Conservation (phyloP, 768 basidiomycete species). For the Chalciporus chontae region DNA sequence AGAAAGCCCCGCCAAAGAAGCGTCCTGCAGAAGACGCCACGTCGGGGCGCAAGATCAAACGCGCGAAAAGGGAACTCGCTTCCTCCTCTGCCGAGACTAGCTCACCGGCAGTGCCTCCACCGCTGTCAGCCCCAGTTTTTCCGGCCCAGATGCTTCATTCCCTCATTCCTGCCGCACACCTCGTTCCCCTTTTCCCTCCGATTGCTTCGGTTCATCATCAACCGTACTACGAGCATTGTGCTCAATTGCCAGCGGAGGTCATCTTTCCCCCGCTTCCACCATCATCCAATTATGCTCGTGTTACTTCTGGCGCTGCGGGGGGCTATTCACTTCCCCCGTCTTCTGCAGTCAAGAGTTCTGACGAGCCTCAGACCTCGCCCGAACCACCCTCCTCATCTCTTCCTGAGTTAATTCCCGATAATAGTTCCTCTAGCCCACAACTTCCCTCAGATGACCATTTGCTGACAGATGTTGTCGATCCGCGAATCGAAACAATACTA, state of each 20-base stretch:
- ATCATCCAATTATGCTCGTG: constrained; percentile 38
- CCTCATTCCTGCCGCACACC: constrained; percentile 23
- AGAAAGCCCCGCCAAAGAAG: constrained; percentile 35
- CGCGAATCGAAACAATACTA: constrained; percentile 15
- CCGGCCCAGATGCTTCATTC: constrained; percentile 18
- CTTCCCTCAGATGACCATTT: constrained; percentile 28
- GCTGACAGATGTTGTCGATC: constrained; percentile 15
- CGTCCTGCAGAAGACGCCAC: constrained; percentile 35
- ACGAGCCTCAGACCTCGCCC: constrained; percentile 26
- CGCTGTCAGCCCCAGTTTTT: constrained; percentile 20
- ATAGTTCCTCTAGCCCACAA: constrained; percentile 64
- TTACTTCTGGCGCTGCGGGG: constrained; percentile 15
- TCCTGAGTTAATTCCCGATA: constrained; percentile 62
- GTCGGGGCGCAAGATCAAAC: constrained; percentile 45
- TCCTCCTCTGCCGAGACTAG: constrained; percentile 21
- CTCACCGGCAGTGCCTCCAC: constrained; percentile 14
- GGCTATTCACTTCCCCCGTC: constrained; percentile 21
- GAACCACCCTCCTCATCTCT: constrained; percentile 39
- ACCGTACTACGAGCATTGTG: constrained; percentile 65
- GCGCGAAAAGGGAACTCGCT: constrained; percentile 36
- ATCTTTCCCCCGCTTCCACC: constrained; percentile 74
- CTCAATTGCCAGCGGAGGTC: constrained; percentile 56
- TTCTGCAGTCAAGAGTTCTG: constrained; percentile 20
- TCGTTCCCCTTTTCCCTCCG: constrained; percentile 45
- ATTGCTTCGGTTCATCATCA: constrained; percentile 65